These are phyloP conservation scores for Voacanga thouarsii DNA, from an alignment of 257 asterid genomes.

Conservation along the genomic window DNA sequence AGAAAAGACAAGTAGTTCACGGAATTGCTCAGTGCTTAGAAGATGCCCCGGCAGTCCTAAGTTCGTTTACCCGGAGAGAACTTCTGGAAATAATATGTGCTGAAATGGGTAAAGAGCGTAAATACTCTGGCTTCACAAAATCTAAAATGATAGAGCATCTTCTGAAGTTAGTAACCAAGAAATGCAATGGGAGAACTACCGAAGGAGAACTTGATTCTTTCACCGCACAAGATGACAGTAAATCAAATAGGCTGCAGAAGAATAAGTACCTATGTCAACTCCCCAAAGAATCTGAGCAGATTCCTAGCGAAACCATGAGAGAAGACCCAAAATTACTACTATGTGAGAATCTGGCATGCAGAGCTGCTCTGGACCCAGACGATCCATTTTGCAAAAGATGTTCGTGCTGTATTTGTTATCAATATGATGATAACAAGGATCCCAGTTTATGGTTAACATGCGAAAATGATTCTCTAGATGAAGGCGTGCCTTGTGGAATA, in stretches of 20 bases:
- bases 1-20: conserved; percentile 57
- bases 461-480: conserved; percentile 54
- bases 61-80: conserved; percentile 64
- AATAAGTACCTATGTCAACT: conserved; percentile 19
- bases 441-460: conserved; percentile 81
- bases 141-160: conserved; percentile 61
- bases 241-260: conserved; percentile 54
- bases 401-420: conserved; percentile 72
- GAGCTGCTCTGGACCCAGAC: conserved; percentile 49
- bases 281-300: conserved; percentile 28
- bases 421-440: conserved; percentile 82
- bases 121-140: conserved; percentile 63
- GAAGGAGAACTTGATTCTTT: conserved; percentile 22
- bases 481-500: conserved; percentile 60
- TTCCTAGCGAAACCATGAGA: conserved; percentile 20
- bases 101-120: conserved; percentile 72
- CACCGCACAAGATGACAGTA: conserved; percentile 36
- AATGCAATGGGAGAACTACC: conserved; percentile 30
- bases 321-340: conserved; percentile 28
- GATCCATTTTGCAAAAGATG: conserved; percentile 74
- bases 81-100: conserved; percentile 62
- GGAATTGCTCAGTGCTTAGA: conserved; percentile 64
- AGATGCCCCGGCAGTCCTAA: conserved; percentile 53
- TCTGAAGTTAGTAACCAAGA: conserved; percentile 45
- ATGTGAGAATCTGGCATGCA: conserved; percentile 73